These are phyloP conservation scores for Sonneratia alba DNA, from an alignment of 345 rosid genomes.

Conservation along the genomic window DNA sequence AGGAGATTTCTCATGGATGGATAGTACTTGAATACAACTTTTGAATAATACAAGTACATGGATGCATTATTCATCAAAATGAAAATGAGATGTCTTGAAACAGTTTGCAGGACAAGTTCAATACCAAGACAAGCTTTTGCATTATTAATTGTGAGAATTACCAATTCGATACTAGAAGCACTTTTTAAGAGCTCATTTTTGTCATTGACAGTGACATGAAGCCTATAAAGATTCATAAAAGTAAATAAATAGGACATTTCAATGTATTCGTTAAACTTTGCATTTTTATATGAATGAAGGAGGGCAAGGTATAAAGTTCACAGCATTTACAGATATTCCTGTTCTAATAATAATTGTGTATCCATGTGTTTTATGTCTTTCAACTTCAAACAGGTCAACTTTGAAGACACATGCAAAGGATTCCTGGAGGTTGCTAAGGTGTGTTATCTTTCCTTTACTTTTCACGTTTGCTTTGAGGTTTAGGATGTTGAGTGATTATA, in stretches of 20 bases:
- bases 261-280: neutral
- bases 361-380: neutral
- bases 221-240: too few species aligned
- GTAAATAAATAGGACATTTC: neutral
- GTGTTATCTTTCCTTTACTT: conserved; percentile 6
- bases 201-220: neutral
- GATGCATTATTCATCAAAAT: too few species aligned
- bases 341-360: neutral
- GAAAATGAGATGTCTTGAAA: neutral
- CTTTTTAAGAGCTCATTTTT: neutral
- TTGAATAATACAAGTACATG: too few species aligned
- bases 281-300: neutral
- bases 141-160: neutral
- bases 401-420: conserved; percentile 99
- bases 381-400: conserved; percentile 49
- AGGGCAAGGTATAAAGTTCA: neutral
- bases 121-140: neutral
- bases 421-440: conserved; percentile 97
- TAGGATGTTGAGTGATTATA: neutral
- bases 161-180: neutral
- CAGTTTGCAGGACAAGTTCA: neutral
- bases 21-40: too few species aligned
- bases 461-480: neutral
- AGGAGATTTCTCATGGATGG: neutral
- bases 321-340: neutral